These are phyloP conservation scores for Daphne laureola DNA, from an alignment of 441 rosid species.

Conservation along the genomic window DNA sequence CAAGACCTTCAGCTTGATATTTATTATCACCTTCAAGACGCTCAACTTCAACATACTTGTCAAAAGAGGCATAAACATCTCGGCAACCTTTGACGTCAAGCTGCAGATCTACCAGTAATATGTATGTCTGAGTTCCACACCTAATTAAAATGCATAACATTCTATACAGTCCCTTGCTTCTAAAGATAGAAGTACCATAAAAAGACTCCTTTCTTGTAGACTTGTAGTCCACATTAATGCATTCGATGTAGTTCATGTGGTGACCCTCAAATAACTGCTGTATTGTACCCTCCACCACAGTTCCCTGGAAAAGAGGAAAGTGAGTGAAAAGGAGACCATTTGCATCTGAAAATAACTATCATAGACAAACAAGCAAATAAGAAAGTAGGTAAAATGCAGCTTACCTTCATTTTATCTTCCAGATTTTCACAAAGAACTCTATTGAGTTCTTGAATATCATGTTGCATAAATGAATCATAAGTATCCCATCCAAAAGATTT, in stretches of 20 bases:
- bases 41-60: slow-evolving; percentile 61
- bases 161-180: too few relatives aligned
- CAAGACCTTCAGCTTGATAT: slow-evolving; percentile 50
- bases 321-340: slow-evolving; percentile 1
- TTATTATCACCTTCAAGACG: slow-evolving; percentile 55
- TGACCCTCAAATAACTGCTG: slow-evolving; percentile 74
- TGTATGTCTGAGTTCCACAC: background rate
- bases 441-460: slow-evolving; percentile 79
- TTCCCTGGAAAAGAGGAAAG: slow-evolving; percentile 32
- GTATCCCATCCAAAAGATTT: slow-evolving; percentile 86
- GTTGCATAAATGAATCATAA: slow-evolving; percentile 74
- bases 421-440: slow-evolving; percentile 73
- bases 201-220: slow-evolving; percentile 73
- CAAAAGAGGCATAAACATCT: slow-evolving; percentile 55
- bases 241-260: slow-evolving; percentile 72
- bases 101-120: slow-evolving; percentile 34
- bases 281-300: slow-evolving; percentile 78
- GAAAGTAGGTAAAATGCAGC: slow-evolving; percentile 2
- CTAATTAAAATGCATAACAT: too few relatives aligned
- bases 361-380: background rate
- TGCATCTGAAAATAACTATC: background rate
- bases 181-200: slow-evolving; percentile 33
- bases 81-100: slow-evolving; percentile 52
- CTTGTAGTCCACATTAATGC: slow-evolving; percentile 68
- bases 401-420: slow-evolving; percentile 75